Percentiles rank a stretch among this genome's conserved stretches.
Conservation (phyloP, 176 grass and related monocot genomes). For the sorghum (Sorghum bicolor) region Sorghum_bicolor_NCBIv3 NC_012872.2:3469001-3469500, state of each 20-base stretch:
- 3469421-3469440: neutral
- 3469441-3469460: constrained; percentile 20
- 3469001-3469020: neutral
- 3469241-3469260: constrained; percentile 21
- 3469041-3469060: constrained; percentile 38
- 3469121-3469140: too few relatives aligned
- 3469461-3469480: constrained; percentile 27
- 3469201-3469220: constrained; percentile 23
- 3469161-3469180: neutral
- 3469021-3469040: constrained; percentile 3
- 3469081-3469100: neutral
- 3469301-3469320: too few relatives aligned
- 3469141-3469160: neutral
- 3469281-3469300: too few relatives aligned
- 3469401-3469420: neutral
- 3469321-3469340: too few relatives aligned
- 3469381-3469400: neutral
- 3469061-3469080: constrained; percentile 1
- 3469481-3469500: neutral
- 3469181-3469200: constrained; percentile 15
- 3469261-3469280: neutral
- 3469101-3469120: neutral
- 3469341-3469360: neutral
- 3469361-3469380: neutral
- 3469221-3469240: constrained; percentile 13